Base-by-base conservation (phyloP, 371 early-diverging fungal genomes). In the Syncephalastrum contaminatum region DNA sequence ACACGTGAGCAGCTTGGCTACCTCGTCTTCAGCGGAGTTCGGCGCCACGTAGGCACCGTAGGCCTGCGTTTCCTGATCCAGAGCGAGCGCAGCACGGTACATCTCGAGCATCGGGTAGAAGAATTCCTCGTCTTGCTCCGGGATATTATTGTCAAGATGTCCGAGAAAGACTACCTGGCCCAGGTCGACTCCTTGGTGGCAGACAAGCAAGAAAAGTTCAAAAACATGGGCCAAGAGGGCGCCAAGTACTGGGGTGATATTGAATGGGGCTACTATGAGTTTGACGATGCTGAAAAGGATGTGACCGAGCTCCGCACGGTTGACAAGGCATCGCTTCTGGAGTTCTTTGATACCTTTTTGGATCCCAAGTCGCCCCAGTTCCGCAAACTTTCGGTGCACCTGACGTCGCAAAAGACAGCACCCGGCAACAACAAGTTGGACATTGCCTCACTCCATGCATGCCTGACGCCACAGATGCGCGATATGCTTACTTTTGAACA, bases 1-100 rank as follows among this genome's bases (percentile, higher is more conserved):
- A 97, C 97, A 5, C 93, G 94, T 59, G 95, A 93, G 59, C 91
- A 92, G 63, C 75, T 93, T 20, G 83, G 93, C 16, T 94, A 94
- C 57, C 59, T 89, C 49, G 91, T 90, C 4, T 89, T 85, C 57
- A 84, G 87, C 60, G 88, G 88, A 19, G 74, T 86, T 12, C 80
- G 88, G 27, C 84, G 77, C 54, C 83, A 81, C 30, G 73, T 86
- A 0, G 85, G 86, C 0, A 72, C 75, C 2, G 74, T 85, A 59
- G 91, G 91, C 3, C 64, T 90, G 51, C 80, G 90, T 0, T 75
- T 96, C 51, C 81, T 95, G 30, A 66, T 97, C 14, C 96, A 97
- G 61, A 92, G 93, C 57, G 96, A 95, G 64, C 69, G 83, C 5
- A 89, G 88, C 47, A 92, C 98, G 0, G 70, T 83, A n/a, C 90